Conservation (phyloP, 73 alveolate genomes). For the Loxodes magnus region DNA sequence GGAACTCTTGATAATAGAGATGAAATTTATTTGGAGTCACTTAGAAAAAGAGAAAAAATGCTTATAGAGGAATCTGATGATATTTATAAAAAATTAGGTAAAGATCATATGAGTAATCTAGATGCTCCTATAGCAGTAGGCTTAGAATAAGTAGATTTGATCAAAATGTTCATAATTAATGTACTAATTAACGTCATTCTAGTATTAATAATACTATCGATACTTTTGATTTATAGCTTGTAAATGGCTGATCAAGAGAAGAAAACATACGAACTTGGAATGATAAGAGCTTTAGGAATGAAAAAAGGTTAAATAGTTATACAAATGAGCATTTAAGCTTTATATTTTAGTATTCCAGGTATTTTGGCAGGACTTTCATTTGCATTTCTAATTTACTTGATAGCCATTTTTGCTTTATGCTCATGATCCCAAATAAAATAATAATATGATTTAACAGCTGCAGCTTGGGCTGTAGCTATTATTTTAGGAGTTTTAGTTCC, state of each 20-base stretch:
- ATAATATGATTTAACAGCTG: slow-evolving; percentile 26
- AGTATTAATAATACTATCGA: slow-evolving; percentile 63
- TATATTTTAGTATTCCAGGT: slow-evolving; percentile 83
- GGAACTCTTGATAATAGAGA: too few relatives aligned
- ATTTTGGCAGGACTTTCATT: slow-evolving; percentile 54
- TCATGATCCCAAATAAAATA: slow-evolving; percentile 6
- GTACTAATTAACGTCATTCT: slow-evolving; percentile 57
- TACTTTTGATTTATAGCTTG: slow-evolving; percentile 72
- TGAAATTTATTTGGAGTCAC: too few relatives aligned
- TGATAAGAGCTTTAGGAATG: slow-evolving; percentile 91
- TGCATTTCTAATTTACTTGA: slow-evolving; percentile 27
- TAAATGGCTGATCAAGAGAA: slow-evolving; percentile 88
- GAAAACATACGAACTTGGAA: slow-evolving; percentile 87
- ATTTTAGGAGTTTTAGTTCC: slow-evolving; percentile 76
- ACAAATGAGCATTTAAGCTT: slow-evolving; percentile 52
- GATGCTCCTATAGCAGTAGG: too few relatives aligned
- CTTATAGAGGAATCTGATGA: too few relatives aligned
- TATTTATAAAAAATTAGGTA: too few relatives aligned
- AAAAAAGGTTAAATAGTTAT: slow-evolving; percentile 40
- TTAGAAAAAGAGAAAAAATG: too few relatives aligned
- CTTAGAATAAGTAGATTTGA: too few relatives aligned
- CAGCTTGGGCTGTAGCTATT: slow-evolving; percentile 40
- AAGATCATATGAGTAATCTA: too few relatives aligned
- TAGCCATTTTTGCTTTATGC: slow-evolving; percentile 19
- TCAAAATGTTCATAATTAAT: slow-evolving; percentile 52